Base-by-base conservation (phyloP, 177 flowering plant species). In the Vitis hybrid region DNA sequence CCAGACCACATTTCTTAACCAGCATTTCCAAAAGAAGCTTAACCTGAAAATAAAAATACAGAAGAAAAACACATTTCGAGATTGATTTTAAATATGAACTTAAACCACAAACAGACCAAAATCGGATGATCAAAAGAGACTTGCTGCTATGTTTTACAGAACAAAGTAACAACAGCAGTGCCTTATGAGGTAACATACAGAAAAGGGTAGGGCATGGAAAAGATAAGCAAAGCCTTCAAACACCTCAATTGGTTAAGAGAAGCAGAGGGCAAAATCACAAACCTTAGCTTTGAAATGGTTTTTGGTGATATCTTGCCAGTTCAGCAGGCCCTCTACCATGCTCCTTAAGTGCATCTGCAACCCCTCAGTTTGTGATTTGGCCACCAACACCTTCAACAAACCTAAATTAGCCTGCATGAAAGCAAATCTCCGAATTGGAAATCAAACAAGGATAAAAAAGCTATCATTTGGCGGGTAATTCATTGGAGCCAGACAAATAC, bases 261-360 rank as follows among this genome's bases (percentile, higher is more conserved):
- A 5, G 14, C 21, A 17, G 60, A 52, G 7, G 24, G 19, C 17
- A n/a, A 30, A 27, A 60, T 17, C 61, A 67, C 74, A 69, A 68
- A 96, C 99, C 97, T 96, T 96, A 48, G 98, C 89, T 84, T 92
- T 91, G 71, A 96, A 96, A 57, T 88, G 95, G 65, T 84, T 93
- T 77, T 82, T 94, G 52, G 87, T 80, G 67, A 78, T 82, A 81
- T 86, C 91, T 76, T 88, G 95, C 97, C 97, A 93, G 65, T 79
- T 84, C 77, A 96, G 70, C 77, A 96, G 71, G 30, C 93, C 92
- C 70, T 96, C 95, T 66, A 96, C 94, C 90, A 96, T 68, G 73
- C 83, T 78, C 50, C 69, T 80, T 79, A 96, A 79, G 83, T 94
- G 89, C 61, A 76, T 49, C 46, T 90, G 85, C 86, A 96, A 81